Base-by-base conservation (phyloP, 495 filamentous ascomycete genomes). In the Hypomontagnella monticulosa region DNA sequence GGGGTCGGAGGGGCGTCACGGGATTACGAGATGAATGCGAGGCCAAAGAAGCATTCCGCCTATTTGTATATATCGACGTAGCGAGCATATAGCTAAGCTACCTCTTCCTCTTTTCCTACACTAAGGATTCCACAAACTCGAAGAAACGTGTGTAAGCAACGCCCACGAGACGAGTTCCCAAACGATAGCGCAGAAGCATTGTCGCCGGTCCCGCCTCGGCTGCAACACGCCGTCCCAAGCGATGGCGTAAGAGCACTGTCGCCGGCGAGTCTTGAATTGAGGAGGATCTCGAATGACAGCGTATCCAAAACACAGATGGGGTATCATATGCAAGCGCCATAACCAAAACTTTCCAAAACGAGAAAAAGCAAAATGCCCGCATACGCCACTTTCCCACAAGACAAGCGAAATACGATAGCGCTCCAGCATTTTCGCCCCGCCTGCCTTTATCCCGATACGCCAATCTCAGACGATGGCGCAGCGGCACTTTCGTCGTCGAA, bases 191-290 rank as follows among this genome's bases (percentile, higher is more conserved):
- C 74, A 75, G 42, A 53, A 78, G 77, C 81, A 83, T 83, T 83
- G 77, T 83, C 80, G 80, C 73, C 78, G 57, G 71, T 75, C 75
- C 56, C 70, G 72, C 62, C 80, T 81, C 80, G 78, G 79, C 79
- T 73, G 75, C 72, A 81, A 80, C 76, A 79, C 76, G 76, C 82
- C 79, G 79, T 84, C 83, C 81, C 81, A 84, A 64, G 78, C 81
- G 76, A 85, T 85, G 80, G 83, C 81, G 83, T 79, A 83, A 68
- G 34, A 78, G 83, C 83, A 85, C 81, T 85, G 69, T 85, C 77
- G 78, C 80, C 75, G 79, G 80, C 81, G 78, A 79, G 75, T 73
- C 67, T 60, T 71, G 53, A 64, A 61, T 68, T 53, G 44, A 58
- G 50, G 44, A 58, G 50, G 61, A 50, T 44, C 73, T 73, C 74